Base-by-base conservation (phyloP, 2,329 filamentous ascomycete species). In the Teratosphaeria zuluensis region DNA sequence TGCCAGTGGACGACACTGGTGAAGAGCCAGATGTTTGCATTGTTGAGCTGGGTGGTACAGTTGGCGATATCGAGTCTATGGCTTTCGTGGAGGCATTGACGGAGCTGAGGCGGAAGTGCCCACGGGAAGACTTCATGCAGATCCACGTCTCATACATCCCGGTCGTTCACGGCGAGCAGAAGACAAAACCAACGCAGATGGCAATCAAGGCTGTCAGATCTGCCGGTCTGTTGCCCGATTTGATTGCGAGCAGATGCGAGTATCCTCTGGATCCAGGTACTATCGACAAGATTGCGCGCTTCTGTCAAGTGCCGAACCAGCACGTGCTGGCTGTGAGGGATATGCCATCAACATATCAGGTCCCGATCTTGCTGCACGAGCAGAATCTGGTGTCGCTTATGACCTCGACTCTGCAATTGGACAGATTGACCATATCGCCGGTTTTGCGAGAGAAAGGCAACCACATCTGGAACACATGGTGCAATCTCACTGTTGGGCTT, bases 151-250 rank as follows among this genome's bases (percentile, higher is more conserved):
- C 88, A 4, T 89, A 92, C 67, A 87, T 97, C 35, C 94, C 92
- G 1, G 82, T 92, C 35, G 82, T 87, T 46, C 76, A 81, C 61
- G 82, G 83, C 35, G 87, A 97, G 78, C 86, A 95, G 74, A 97
- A 97, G 83, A 97, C 92, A 9, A 97, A 97, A 78, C 94, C 94
- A 0, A 99, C 94, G 0, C 94, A 99, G 74, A 85, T 90, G 68
- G 90, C 92, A 30, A 90, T 97, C 68, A 87, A 87, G 70, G 84
- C 88, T 67, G 86, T 92, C 62, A 87, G 92, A 63, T 92, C 88
- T 70, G 87, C 89, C 63, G 91, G 91, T 70, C 75, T 83, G 59
- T 75, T 79, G 54, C 79, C 79, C 24, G 78, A 81, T 64, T 62
- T 94, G 72, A 94, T 97, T 76, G 94, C 92, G 14, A 97, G 94